phyloP scores from a whole-genome alignment of 2,329 filamentous ascomycete genomes.

The Fusarium coicis region DNA sequence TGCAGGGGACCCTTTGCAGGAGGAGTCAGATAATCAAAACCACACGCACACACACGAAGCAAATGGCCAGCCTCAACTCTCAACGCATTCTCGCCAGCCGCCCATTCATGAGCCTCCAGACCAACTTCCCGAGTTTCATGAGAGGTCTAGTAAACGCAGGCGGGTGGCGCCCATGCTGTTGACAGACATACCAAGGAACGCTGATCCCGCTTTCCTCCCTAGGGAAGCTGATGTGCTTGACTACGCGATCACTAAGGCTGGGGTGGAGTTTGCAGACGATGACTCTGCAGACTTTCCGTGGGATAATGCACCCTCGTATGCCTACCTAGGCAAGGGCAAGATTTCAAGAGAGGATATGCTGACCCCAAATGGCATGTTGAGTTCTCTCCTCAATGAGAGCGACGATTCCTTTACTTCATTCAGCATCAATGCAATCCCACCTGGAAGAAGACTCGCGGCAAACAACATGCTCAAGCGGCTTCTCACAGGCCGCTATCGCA shows the following conservation, averaged over 20 bases:
- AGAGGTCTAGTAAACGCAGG: conserved; percentile 42
- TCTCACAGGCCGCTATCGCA: conserved; percentile 46
- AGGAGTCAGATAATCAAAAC: not conserved
- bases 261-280: not conserved
- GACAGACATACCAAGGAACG: conserved; percentile 31
- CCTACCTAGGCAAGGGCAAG: conserved; percentile 52
- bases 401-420: conserved; percentile 44
- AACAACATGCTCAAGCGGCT: conserved; percentile 54
- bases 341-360: conserved; percentile 42
- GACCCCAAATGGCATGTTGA: conserved; percentile 36
- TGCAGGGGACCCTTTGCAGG: not conserved
- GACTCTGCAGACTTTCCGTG: conserved; percentile 24
- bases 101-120: not conserved
- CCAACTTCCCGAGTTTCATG: not conserved
- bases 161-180: conserved; percentile 42
- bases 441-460: conserved; percentile 58
- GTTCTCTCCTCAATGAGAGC: conserved; percentile 37
- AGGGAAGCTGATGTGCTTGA: conserved; percentile 38
- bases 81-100: not conserved
- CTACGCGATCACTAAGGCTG: not conserved
- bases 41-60: not conserved
- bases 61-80: not conserved
- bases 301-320: conserved; percentile 36
- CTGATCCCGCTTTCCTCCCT: conserved; percentile 37
- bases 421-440: conserved; percentile 47